These are phyloP conservation scores for Coffea canephora DNA, from an alignment of 257 asterid species.

Conservation along the genomic window DNA sequence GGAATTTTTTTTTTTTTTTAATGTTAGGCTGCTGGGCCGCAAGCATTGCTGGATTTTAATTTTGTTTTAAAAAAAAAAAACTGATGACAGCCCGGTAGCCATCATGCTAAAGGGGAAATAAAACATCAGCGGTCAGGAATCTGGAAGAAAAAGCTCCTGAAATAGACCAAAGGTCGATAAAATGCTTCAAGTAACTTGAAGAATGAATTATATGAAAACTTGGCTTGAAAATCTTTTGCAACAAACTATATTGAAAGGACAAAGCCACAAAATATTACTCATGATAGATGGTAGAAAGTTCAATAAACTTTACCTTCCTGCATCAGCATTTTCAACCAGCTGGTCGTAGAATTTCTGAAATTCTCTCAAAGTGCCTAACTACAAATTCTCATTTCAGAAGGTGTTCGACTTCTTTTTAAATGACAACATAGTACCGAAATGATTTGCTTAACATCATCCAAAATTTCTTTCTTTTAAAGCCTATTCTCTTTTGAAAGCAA, in stretches of 20 bases:
- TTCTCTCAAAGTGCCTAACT: constrained; percentile 84
- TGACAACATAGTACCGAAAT: not conserved
- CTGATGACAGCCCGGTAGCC: too few relatives aligned
- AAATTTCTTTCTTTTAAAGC: too few relatives aligned
- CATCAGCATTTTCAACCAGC: constrained; percentile 69
- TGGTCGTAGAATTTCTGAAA: constrained; percentile 85
- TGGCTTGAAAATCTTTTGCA: not conserved
- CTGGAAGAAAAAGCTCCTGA: constrained; percentile 41
- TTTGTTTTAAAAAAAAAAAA: too few relatives aligned
- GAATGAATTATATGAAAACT: not conserved
- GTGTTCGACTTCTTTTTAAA: constrained; percentile 6
- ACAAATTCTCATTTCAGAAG: constrained; percentile 34
- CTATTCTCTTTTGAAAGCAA: not conserved
- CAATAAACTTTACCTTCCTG: constrained; percentile 54
- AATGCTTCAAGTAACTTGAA: not conserved
- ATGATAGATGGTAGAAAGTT: not conserved
- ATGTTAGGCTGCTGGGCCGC: too few relatives aligned
- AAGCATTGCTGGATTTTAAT: too few relatives aligned
- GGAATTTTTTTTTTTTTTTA: too few relatives aligned
- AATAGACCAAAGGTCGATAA: constrained; percentile 4
- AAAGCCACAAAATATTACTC: not conserved
- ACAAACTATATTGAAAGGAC: too few relatives aligned
- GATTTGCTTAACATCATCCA: not conserved
- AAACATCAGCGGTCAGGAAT: too few relatives aligned
- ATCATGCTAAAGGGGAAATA: too few relatives aligned